These are phyloP conservation scores for Neurospora sp. DNA, from an alignment of 2,329 filamentous ascomycete species.

Conservation along the genomic window DNA sequence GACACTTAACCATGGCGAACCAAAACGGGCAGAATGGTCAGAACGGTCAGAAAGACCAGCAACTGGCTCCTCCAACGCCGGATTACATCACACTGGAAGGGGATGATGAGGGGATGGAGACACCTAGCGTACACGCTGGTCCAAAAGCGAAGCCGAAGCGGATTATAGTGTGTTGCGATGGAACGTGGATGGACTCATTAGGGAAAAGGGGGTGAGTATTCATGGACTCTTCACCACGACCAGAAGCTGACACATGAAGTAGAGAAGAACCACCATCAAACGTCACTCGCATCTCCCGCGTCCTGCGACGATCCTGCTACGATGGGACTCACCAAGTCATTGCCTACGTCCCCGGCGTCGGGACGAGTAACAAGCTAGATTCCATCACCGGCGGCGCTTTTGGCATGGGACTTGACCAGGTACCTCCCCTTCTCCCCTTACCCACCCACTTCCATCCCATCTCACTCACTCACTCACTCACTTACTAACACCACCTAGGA, in stretches of 20 bases:
- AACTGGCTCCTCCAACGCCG: background rate
- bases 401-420: conserved; percentile 22
- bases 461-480: conserved; percentile 1
- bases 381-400: conserved; percentile 23
- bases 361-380: conserved; percentile 21
- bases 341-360: conserved; percentile 24
- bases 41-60: background rate
- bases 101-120: background rate
- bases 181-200: conserved; percentile 25
- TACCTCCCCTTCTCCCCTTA: background rate
- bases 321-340: conserved; percentile 22
- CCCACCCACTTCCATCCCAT: background rate
- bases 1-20: background rate
- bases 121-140: background rate
- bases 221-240: background rate
- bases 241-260: background rate
- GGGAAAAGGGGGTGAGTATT: conserved; percentile 16
- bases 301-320: conserved; percentile 17
- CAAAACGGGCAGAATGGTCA: background rate
- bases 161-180: conserved; percentile 24
- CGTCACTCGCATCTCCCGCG: conserved; percentile 21
- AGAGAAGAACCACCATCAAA: conserved; percentile 20
- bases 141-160: conserved; percentile 15
- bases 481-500: conserved; percentile 12
- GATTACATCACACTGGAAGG: background rate